Base-by-base conservation (phyloP, 2,329 filamentous ascomycete species). In the Sclerotinia sclerotiorum region DNA sequence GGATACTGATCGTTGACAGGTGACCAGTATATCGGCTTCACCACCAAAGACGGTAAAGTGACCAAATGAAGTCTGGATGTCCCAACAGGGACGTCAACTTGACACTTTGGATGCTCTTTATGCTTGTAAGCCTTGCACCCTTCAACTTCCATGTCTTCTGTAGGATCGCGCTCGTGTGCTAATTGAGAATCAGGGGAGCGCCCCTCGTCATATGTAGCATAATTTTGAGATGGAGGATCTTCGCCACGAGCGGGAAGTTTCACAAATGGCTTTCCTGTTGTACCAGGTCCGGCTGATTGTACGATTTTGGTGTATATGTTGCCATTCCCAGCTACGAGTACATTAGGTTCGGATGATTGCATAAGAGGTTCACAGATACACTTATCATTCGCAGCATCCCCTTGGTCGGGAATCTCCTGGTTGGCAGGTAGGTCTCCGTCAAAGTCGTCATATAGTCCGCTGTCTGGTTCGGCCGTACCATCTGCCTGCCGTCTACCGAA, bases 11-110 rank as follows among this genome's bases (percentile, higher is more conserved):
- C 95, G 74, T 97, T 93, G 44, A 98, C 85, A 10, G 95, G 94
- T 24, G 90, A 94, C 95, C 95, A 99, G 78, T 99, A 99, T 69
- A 98, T 97, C 0, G 95, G 95, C 78, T 94, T 92, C 93, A 99
- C 97, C 75, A 92, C 85, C 46, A 97, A 81, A 65, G 86, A 86
- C 29, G 94, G 93, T 73, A 98, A 83, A 69, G 91, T 88, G 1
- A 98, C 94, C 75, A 94, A 86, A 77, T 99, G 94, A 69, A 99
- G 82, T 72, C 93, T 87, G n/a, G 94, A 97, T 7, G 95, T 84
- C 0, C 95, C 95, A 1, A 98, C 94, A 4, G 93, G 88, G 2
- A 98, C 88, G 69, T 90, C 88, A 6, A 79, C 76, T 29, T 69
- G 79, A 3, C 70, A 70, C 29, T 73, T 73, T 29, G 44, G n/a